These are phyloP conservation scores for Hygrophoropsis aurantiaca DNA, from an alignment of 768 basidiomycete species.

Conservation along the genomic window DNA sequence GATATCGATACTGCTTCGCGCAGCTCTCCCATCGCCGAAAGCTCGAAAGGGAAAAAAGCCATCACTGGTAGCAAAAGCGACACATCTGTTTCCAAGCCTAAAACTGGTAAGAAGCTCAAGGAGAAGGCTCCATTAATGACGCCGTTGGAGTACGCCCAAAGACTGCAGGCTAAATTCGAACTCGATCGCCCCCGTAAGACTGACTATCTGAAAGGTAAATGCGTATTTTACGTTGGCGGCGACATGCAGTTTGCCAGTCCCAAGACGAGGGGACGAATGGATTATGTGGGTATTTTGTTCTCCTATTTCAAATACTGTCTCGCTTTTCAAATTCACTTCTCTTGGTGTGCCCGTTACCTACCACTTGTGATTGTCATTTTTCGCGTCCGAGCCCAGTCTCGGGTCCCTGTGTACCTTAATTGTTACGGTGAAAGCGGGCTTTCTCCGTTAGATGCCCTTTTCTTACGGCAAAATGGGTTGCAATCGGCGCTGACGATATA, in stretches of 20 bases:
- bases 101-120: constrained; percentile 32
- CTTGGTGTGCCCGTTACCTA: too few relatives aligned
- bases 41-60: constrained; percentile 15
- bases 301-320: too few relatives aligned
- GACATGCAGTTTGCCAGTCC: constrained; percentile 55
- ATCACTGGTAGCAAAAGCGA: constrained; percentile 19
- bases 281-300: constrained; percentile 48
- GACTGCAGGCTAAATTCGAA: constrained; percentile 36
- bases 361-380: not conserved
- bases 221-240: constrained; percentile 58
- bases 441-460: not conserved
- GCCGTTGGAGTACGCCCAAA: constrained; percentile 55
- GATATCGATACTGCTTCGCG: constrained; percentile 1
- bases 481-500: not conserved
- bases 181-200: constrained; percentile 17
- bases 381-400: not conserved
- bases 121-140: constrained; percentile 42
- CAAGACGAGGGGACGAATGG: constrained; percentile 56
- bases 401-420: not conserved
- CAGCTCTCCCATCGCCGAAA: not conserved
- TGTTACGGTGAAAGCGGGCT: not conserved
- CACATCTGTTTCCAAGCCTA: constrained; percentile 3
- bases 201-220: constrained; percentile 49
- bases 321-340: too few relatives aligned
- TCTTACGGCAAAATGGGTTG: not conserved